Evolutionary conservation across 257 asterid species (phyloP), one percentile per base, ranked within the genome.

Genomic region (Avicennia marina): DNA sequence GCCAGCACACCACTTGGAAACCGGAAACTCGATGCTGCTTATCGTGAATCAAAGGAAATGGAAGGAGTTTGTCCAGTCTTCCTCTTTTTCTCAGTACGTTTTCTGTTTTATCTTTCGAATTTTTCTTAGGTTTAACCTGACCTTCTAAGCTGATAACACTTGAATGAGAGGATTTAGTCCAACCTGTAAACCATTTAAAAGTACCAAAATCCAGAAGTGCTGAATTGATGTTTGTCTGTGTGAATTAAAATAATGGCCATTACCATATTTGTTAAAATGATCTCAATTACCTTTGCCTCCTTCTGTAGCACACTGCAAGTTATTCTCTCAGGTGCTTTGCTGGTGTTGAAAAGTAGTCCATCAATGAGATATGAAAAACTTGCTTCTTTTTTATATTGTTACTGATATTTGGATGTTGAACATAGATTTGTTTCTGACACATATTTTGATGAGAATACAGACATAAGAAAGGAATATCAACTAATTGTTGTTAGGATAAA

Each of bases 1-100:
- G 90, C 99, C 47, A 93, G 99, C 80, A 93, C 99, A 9, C 85
- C 96, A 18, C 95, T 84, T 59, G 99, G 99, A 53, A 93, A 93
- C 79, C 75, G 93, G 62, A 93, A 93, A 57, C 82, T 93, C 51
- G 97, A 93, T 80, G 95, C 96, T 65, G 97, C 96, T 29, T 93
- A 77, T 72, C 70, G 60, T 40, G 99, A 86, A 60, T 78, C 93
- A 33, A 82, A 81, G 75, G 89, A 79, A 72, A 75, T 71, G 69
- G 81, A 73, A 62, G 81, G 79, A 63, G 61, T 26, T 58, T 86
- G 88, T 58, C 99, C 97, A 1, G 77, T 93, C 47, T 93, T 89
- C 66, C 97, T 93, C 59, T 71, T 93, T 65, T 93, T 93, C 75
- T 93, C 99, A 38, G 99, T 93, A 82, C 61, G 85, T 71, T 57